A percentile compares a stretch with the other conserved stretches of the same genome.
phyloP scores from a whole-genome alignment of 305 asterid genomes.

The Striga hermonthica region DNA sequence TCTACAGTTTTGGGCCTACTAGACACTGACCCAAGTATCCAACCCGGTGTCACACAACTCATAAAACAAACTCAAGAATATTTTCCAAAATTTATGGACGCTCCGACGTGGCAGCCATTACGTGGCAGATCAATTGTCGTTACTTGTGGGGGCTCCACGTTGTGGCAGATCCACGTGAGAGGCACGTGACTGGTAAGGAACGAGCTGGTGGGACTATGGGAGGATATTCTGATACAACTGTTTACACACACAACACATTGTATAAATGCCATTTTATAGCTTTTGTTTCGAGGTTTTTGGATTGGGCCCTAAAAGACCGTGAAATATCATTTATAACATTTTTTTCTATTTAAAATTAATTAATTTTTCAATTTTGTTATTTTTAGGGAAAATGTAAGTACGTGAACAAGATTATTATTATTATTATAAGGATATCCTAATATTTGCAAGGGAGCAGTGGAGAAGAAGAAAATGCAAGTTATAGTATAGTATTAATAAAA shows the following conservation, averaged over 20 bases:
- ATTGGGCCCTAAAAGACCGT: constrained; percentile 23
- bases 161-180: constrained; percentile 23
- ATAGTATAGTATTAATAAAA: no score
- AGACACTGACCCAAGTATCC: not conserved
- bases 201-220: constrained; percentile 8
- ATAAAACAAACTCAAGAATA: not conserved
- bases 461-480: no score
- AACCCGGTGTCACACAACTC: not conserved
- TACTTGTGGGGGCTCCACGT: not conserved
- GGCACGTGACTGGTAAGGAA: constrained; percentile 27
- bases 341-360: no score
- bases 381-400: no score
- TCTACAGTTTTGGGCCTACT: no score
- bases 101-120: constrained; percentile 25
- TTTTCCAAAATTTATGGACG: not conserved
- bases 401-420: no score
- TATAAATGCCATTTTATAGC: not conserved
- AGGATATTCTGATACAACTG: constrained; percentile 24
- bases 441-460: no score
- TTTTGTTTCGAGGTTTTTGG: constrained; percentile 10
- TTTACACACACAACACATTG: not conserved
- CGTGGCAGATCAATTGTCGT: not conserved
- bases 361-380: no score
- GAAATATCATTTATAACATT: constrained; percentile 4
- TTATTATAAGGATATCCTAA: no score